A percentile compares a stretch with the other conserved stretches of the same genome.
These are phyloP conservation scores for Vachellia collinsii DNA, from an alignment of 306 rosid species.

Conservation along the genomic window DNA sequence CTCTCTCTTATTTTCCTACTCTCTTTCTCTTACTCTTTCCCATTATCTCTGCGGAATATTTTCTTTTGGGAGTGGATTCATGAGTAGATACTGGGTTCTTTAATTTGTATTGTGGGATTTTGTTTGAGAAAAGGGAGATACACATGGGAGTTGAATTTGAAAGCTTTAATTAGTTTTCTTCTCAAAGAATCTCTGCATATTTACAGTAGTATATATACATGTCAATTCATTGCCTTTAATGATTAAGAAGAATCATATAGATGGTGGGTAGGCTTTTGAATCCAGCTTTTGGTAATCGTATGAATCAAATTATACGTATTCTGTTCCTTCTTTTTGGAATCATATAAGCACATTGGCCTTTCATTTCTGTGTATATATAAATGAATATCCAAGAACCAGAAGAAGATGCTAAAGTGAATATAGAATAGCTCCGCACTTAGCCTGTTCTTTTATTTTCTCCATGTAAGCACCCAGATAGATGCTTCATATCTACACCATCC, in stretches of 20 bases:
- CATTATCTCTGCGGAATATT: slow-evolving; percentile 32
- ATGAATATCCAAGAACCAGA: slow-evolving; percentile 1
- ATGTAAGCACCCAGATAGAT: background rate
- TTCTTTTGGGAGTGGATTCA: slow-evolving; percentile 54
- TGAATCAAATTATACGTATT: background rate
- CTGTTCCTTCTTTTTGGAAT: slow-evolving; percentile 9
- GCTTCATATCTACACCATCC: background rate
- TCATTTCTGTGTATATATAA: background rate
- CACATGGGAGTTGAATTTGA: background rate
- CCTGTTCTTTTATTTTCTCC: background rate
- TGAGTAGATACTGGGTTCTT: slow-evolving; percentile 44
- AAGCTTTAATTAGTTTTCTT: slow-evolving; percentile 21
- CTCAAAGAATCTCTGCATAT: slow-evolving; percentile 46
- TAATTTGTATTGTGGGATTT: background rate
- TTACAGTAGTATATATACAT: slow-evolving; percentile 20
- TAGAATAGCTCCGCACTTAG: background rate
- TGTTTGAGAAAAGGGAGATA: slow-evolving; percentile 24
- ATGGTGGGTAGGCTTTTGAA: slow-evolving; percentile 13
- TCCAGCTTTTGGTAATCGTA: slow-evolving; percentile 4
- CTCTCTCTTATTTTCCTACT: slow-evolving; percentile 17
- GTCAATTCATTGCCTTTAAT: slow-evolving; percentile 43
- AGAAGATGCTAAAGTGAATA: background rate
- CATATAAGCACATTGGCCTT: background rate
- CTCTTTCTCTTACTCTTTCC: background rate
- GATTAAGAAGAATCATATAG: slow-evolving; percentile 25